These are phyloP conservation scores for Seiridium cupressi DNA, from an alignment of 2,329 filamentous ascomycete genomes.

Conservation along the genomic window DNA sequence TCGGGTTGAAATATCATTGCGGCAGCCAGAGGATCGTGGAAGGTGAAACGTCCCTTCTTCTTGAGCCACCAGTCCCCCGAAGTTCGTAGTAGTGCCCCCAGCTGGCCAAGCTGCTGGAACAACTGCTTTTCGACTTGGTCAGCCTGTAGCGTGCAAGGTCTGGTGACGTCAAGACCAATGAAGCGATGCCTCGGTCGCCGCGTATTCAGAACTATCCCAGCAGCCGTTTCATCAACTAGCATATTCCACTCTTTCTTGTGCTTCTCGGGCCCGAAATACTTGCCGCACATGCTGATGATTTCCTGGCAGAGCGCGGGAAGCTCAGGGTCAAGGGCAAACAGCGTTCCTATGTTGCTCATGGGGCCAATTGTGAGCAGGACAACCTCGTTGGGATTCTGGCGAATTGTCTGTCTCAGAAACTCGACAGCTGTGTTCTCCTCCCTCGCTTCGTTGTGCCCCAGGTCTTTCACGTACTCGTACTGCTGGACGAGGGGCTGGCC, in stretches of 20 bases:
- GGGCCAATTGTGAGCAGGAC: slow-evolving; percentile 9
- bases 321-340: slow-evolving; percentile 10
- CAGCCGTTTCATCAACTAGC: slow-evolving; percentile 7
- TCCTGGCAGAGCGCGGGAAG: slow-evolving; percentile 4
- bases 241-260: slow-evolving; percentile 9
- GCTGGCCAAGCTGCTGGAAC: not conserved
- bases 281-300: slow-evolving; percentile 10
- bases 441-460: not conserved
- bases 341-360: slow-evolving; percentile 8
- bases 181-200: slow-evolving; percentile 6
- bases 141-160: not conserved
- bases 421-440: slow-evolving; percentile 10
- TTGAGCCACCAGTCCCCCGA: slow-evolving; percentile 1
- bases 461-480: not conserved
- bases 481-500: slow-evolving; percentile 5
- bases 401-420: slow-evolving; percentile 6
- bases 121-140: not conserved
- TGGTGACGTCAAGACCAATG: slow-evolving; percentile 11
- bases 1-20: slow-evolving; percentile 9
- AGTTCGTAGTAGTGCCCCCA: not conserved
- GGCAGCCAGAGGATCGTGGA: slow-evolving; percentile 10
- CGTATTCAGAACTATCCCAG: slow-evolving; percentile 6
- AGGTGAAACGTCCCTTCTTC: slow-evolving; percentile 4
- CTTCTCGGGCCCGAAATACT: not conserved
- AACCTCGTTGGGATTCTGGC: slow-evolving; percentile 8